Percentiles rank a stretch among this genome's conserved stretches.
Evolutionary conservation across 495 filamentous ascomycete species (phyloP).

Genomic region (Lasiosphaeris hirsuta): DNA sequence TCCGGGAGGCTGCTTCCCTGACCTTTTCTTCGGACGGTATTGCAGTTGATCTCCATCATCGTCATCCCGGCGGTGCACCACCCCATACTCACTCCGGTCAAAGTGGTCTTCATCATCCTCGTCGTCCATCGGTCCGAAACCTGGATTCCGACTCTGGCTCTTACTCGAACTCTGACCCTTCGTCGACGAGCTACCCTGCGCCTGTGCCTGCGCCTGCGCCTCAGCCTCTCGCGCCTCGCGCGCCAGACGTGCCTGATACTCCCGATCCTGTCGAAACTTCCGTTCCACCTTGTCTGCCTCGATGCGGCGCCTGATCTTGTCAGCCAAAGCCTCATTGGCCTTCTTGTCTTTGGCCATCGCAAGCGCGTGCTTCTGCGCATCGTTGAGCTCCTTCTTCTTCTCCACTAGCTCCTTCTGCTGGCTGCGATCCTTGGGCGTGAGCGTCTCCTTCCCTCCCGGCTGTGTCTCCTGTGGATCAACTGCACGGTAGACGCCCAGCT

Average conservation of each 20-base stretch:
- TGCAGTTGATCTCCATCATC: no score
- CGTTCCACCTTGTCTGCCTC: conserved; percentile 8
- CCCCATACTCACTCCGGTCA: no score
- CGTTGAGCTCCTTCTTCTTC: not conserved
- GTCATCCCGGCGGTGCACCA: no score
- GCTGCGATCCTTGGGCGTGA: not conserved
- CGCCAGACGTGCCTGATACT: not conserved
- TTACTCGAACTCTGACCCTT: no score
- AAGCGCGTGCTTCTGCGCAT: not conserved
- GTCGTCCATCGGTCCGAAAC: no score
- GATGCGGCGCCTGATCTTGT: conserved; percentile 1
- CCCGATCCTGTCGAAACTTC: not conserved
- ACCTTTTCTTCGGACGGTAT: no score
- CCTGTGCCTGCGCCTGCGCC: no score
- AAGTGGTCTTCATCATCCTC: no score
- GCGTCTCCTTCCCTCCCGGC: not conserved
- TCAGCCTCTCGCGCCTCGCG: not conserved
- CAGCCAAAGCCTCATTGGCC: not conserved
- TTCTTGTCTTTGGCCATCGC: conserved; percentile 6
- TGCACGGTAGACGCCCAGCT: not conserved
- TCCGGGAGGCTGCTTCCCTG: no score
- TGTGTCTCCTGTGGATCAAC: not conserved
- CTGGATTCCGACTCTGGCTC: no score
- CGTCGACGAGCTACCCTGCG: no score
- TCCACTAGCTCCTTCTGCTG: not conserved